Percentiles rank a stretch among this genome's conserved stretches.
phyloP scores from a whole-genome alignment of 2,329 filamentous ascomycete genomes.

The Aureobasidium uvarum region DNA sequence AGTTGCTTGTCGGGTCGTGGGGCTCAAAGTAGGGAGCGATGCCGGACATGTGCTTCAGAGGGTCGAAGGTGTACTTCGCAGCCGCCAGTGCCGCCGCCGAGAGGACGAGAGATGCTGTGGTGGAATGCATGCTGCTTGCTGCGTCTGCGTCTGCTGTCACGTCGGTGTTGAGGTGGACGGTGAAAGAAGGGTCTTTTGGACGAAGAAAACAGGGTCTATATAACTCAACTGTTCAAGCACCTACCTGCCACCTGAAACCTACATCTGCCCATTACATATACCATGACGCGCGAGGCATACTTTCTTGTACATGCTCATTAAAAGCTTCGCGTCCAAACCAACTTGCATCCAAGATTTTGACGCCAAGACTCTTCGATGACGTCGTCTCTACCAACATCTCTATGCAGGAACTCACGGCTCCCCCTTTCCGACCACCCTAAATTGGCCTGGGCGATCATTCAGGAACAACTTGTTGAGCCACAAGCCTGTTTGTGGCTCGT shows the following conservation, averaged over 20 bases:
- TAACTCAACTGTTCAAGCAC: background rate
- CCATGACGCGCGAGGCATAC: background rate
- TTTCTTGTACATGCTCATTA: conserved; percentile 6
- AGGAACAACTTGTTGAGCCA: background rate
- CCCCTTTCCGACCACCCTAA: background rate
- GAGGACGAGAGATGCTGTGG: conserved; percentile 21
- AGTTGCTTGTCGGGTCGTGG: conserved; percentile 42
- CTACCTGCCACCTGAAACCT: conserved; percentile 10
- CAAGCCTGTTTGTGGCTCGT: conserved; percentile 4
- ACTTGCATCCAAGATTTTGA: conserved; percentile 1
- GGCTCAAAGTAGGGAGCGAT: conserved; percentile 54
- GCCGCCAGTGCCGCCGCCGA: conserved; percentile 20
- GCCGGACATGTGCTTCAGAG: conserved; percentile 51
- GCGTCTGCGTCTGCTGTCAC: background rate
- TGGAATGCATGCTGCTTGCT: conserved; percentile 9
- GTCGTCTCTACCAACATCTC: background rate
- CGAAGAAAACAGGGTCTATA: background rate
- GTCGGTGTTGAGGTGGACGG: background rate
- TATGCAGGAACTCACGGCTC: conserved; percentile 20
- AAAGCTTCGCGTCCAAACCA: conserved; percentile 3
- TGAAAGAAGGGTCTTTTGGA: background rate
- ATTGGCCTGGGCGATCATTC: background rate
- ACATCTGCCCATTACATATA: background rate
- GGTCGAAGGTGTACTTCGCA: conserved; percentile 46
- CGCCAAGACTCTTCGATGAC: background rate